A percentile compares a stretch with the other conserved stretches of the same genome.
phyloP scores from a whole-genome alignment of 2,329 filamentous ascomycete species.

The Aaosphaeria arxii region DNA sequence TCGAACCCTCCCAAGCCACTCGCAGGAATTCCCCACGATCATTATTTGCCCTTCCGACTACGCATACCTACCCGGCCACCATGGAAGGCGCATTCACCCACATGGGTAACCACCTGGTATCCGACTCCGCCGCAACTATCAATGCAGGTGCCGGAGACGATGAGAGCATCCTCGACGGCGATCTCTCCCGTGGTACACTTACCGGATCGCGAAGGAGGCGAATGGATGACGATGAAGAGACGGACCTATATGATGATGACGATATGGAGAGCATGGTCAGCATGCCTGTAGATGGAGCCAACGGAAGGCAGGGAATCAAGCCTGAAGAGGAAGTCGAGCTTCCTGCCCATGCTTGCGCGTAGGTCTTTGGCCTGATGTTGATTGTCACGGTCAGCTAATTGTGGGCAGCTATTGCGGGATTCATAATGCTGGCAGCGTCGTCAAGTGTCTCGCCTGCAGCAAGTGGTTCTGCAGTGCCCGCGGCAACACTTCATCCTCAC shows the following conservation, averaged over 20 bases:
- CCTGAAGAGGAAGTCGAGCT: constrained; percentile 79
- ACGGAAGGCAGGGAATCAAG: constrained; percentile 52
- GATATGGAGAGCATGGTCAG: constrained; percentile 71
- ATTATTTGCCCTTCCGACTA: no score
- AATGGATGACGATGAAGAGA: constrained; percentile 81
- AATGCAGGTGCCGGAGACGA: constrained; percentile 87
- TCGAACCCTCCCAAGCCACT: no score
- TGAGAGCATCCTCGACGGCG: constrained; percentile 74
- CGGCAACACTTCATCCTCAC: constrained; percentile 92
- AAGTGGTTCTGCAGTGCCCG: constrained; percentile 99
- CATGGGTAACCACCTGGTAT: constrained; percentile 81
- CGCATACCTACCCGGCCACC: constrained; percentile 9
- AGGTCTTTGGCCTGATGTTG: constrained; percentile 22
- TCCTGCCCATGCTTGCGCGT: constrained; percentile 93
- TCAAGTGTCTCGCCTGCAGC: constrained; percentile 91
- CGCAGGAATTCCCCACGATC: no score
- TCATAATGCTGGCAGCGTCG: constrained; percentile 90
- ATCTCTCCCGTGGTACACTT: constrained; percentile 55
- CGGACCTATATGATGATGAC: constrained; percentile 80
- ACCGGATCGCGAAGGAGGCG: constrained; percentile 61
- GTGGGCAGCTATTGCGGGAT: constrained; percentile 79
- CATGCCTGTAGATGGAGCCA: constrained; percentile 72
- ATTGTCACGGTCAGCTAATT: no score
- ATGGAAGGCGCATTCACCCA: constrained; percentile 91
- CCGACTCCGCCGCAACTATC: constrained; percentile 80